Percentiles rank a stretch among this genome's conserved stretches.
phyloP scores from a whole-genome alignment of 2,329 filamentous ascomycete species.

The Trichoderma breve region DNA sequence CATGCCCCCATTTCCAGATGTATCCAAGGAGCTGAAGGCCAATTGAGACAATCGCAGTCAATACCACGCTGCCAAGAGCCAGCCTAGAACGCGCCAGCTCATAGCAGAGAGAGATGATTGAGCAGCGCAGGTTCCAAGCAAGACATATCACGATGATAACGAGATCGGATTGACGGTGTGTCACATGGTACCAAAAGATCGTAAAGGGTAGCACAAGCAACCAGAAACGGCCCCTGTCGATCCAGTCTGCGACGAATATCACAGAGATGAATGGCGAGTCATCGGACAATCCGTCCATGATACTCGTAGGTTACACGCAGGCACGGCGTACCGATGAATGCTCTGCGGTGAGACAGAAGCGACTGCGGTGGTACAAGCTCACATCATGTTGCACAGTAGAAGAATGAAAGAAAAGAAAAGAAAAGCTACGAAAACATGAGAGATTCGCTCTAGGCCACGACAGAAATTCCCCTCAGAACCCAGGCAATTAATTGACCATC shows the following conservation, averaged over 20 bases:
- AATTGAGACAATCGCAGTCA: neutral
- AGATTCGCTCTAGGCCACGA: neutral
- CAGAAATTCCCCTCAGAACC: neutral
- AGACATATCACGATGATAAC: slow-evolving; percentile 27
- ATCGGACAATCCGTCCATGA: slow-evolving; percentile 29
- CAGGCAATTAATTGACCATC: slow-evolving; percentile 29
- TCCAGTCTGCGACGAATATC: slow-evolving; percentile 25
- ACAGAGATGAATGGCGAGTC: slow-evolving; percentile 27
- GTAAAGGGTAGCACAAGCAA: neutral
- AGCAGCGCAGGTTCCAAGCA: slow-evolving; percentile 22
- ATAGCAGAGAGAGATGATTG: neutral
- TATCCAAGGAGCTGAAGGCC: neutral
- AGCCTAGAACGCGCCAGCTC: neutral
- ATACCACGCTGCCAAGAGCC: neutral
- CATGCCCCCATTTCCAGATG: neutral
- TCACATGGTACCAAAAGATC: slow-evolving; percentile 19
- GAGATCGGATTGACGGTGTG: slow-evolving; percentile 28
- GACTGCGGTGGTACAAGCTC: neutral
- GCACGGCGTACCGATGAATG: neutral
- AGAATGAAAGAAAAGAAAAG: neutral
- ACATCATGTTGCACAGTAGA: neutral
- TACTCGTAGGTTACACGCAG: neutral
- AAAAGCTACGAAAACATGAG: neutral
- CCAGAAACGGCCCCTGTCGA: slow-evolving; percentile 20
- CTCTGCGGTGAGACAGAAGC: neutral